Base-by-base conservation (phyloP, 768 basidiomycete genomes). In the Erythrobasidium yunnanense region DNA sequence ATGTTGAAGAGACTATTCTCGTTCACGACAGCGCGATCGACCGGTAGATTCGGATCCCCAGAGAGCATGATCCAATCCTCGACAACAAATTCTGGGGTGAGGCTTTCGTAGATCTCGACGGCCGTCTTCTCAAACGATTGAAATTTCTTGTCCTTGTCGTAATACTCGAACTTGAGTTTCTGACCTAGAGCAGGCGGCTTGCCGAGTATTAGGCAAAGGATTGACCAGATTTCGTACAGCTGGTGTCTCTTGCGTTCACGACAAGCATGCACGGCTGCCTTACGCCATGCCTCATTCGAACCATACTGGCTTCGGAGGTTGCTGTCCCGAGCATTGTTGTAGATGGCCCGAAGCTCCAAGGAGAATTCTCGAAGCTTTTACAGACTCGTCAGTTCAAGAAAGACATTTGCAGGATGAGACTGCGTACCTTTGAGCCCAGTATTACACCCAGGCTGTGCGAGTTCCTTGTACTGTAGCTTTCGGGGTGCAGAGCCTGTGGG, bases 1-100 rank as follows among this genome's bases (percentile, higher is more conserved):
- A 97, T 78, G 72, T 95, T 95, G n/a, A 91, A 91, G 34, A 96
- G 83, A 73, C 88, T 85, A 11, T 42, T n/a, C 71, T 92, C 85
- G 18, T 96, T 90, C 0, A 89, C 90, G 78, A 91, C 92, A 18
- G 92, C 80, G 75, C 84, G 85, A 52, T 80, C 81, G 75, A 57
- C 90, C 20, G 78, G 78, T 73, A 96, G 91, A 25, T 92, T 83
- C 11, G 93, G 92, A 74, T 97, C 93, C 72, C 96, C 86, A 75
- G 96, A 89, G 11, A 97, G 81, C 38, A 89, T 92, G 81, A 97
- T 56, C 33, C 81, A 82, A 55, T 81, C 80, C 68, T 81, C 81
- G 65, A 79, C 78, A 3, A 80, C 81, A 73, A 85, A 87, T 22
- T 81, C 50, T 6, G 46, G 42, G n/a, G 70, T 55, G 62, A 70